Evolutionary conservation across 331 rosid species (phyloP).

Genomic region (Saraca asoca): DNA sequence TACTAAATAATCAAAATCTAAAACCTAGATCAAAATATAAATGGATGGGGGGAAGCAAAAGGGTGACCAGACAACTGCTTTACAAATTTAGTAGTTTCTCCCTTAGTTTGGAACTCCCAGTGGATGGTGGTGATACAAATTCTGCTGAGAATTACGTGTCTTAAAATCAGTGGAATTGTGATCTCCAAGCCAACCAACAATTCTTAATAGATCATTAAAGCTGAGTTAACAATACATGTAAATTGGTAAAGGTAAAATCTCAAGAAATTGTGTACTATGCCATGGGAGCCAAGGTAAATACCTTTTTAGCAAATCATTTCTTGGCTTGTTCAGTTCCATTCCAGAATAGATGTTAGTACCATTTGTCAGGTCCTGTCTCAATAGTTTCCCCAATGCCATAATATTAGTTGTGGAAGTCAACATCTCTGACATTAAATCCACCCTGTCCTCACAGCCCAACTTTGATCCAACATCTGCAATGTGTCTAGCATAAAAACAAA

Average conservation of each 20-base stretch:
- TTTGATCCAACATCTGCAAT: constrained; percentile 55
- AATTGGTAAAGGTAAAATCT: background rate
- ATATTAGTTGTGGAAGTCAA: constrained; percentile 57
- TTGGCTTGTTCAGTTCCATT: constrained; percentile 42
- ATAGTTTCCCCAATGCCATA: constrained; percentile 57
- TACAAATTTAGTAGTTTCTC: background rate
- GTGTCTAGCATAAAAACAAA: constrained; percentile 64
- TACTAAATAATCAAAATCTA: background rate
- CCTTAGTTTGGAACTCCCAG: background rate
- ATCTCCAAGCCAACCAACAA: background rate
- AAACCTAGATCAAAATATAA: background rate
- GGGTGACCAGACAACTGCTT: background rate
- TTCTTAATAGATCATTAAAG: background rate
- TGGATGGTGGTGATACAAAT: background rate
- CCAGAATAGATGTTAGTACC: constrained; percentile 34
- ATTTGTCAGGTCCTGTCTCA: constrained; percentile 42
- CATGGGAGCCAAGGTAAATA: constrained; percentile 32
- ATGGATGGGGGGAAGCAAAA: background rate
- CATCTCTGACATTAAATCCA: constrained; percentile 66
- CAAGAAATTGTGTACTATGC: constrained; percentile 18
- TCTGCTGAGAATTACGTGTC: background rate
- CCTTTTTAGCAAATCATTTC: constrained; percentile 41
- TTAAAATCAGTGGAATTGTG: background rate
- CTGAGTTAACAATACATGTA: background rate
- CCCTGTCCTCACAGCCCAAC: constrained; percentile 44